phyloP scores from a whole-genome alignment of 495 filamentous ascomycete species.

The Penicillium maclennaniae region DNA sequence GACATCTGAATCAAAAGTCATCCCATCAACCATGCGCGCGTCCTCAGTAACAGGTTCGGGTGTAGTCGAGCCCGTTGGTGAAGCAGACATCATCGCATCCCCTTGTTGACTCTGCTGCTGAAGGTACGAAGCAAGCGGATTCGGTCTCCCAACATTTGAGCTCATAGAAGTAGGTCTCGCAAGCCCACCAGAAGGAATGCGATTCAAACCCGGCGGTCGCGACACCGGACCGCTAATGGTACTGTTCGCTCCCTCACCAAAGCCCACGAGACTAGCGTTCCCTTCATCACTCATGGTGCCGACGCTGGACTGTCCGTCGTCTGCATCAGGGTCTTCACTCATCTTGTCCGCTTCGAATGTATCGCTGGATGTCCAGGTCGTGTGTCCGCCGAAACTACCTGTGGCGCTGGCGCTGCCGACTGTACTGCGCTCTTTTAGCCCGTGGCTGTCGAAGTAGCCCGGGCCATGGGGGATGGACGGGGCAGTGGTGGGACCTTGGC shows the following conservation, averaged over 20 bases:
- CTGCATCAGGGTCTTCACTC: conserved; percentile 58
- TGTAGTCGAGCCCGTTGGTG: conserved; percentile 36
- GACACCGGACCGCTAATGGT: conserved; percentile 71
- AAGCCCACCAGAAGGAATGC: conserved; percentile 30
- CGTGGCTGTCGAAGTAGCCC: conserved; percentile 68
- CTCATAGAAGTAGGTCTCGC: conserved; percentile 34
- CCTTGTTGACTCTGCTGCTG: conserved; percentile 26
- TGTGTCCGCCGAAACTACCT: conserved; percentile 66
- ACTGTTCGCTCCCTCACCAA: conserved; percentile 82
- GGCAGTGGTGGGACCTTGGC: conserved; percentile 38
- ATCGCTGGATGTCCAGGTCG: conserved; percentile 68
- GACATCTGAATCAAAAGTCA: conserved; percentile 52
- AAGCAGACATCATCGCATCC: conserved; percentile 27
- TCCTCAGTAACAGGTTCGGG: conserved; percentile 40
- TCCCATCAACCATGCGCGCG: conserved; percentile 51
- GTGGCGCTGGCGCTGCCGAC: conserved; percentile 81
- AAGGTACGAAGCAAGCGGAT: conserved; percentile 22
- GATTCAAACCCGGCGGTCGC: conserved; percentile 25
- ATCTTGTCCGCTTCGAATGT: conserved; percentile 62
- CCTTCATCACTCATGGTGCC: conserved; percentile 79
- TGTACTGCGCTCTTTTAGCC: conserved; percentile 69
- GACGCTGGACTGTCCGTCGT: conserved; percentile 58
- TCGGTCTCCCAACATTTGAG: conserved; percentile 25
- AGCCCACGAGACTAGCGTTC: conserved; percentile 71
- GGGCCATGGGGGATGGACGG: conserved; percentile 27